A percentile compares a stretch with the other conserved stretches of the same genome.
Conservation (phyloP, 805 yeast genomes). For the Barnettozyma siamensis region DNA sequence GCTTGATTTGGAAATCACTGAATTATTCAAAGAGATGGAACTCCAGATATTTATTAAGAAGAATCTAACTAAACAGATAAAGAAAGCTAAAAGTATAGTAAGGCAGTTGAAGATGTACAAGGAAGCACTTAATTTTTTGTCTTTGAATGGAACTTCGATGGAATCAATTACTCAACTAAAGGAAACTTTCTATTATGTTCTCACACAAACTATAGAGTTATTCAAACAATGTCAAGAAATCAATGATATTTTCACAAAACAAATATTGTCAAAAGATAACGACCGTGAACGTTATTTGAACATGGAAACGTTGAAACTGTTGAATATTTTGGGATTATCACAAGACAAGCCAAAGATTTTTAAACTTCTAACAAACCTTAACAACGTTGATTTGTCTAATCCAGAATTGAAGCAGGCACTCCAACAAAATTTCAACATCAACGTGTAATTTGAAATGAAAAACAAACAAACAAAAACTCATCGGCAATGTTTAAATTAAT, state of each 20-base stretch:
- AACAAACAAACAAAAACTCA: too few relatives aligned
- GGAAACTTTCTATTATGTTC: conserved; percentile 40
- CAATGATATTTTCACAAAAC: conserved; percentile 2
- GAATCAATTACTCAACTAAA: conserved; percentile 23
- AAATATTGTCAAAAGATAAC: conserved; percentile 10
- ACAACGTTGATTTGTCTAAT: conserved; percentile 17
- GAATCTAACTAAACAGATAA: conserved; percentile 33
- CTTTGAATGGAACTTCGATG: conserved; percentile 6
- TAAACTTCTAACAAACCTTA: conserved; percentile 16
- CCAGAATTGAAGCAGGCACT: conserved; percentile 17
- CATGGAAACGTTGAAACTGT: conserved; percentile 32
- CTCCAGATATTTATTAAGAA: conserved; percentile 40
- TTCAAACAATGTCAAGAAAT: conserved; percentile 14
- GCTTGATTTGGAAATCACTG: conserved; percentile 29
- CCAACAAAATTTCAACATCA: conserved; percentile 16
- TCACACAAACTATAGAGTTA: conserved; percentile 35
- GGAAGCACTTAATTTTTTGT: conserved; percentile 27
- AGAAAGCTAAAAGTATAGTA: conserved; percentile 33
- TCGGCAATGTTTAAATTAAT: not conserved
- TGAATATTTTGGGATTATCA: conserved; percentile 22
- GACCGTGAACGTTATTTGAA: conserved; percentile 36
- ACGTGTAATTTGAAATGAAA: not conserved
- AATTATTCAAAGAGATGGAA: conserved; percentile 34
- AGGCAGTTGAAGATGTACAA: conserved; percentile 30
- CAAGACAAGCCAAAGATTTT: conserved; percentile 20